These are phyloP conservation scores for Cymbopogon flexuosus DNA, from an alignment of 202 grass and related monocot genomes.

Conservation along the genomic window DNA sequence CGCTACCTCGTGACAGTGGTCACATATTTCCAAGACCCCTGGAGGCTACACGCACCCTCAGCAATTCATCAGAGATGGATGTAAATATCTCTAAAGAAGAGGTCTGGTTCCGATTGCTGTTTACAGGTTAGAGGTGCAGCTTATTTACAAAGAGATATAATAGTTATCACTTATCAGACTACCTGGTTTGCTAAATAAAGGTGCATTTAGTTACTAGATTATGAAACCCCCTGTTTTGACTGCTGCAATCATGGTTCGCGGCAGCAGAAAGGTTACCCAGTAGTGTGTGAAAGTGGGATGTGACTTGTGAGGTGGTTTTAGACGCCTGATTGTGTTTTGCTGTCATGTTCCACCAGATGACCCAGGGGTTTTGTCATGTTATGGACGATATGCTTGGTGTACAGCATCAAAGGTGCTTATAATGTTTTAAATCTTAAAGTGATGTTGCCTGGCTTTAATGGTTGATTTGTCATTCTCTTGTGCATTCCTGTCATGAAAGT, in stretches of 20 bases:
- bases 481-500: not conserved
- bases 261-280: constrained; percentile 23
- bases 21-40: constrained; percentile 57
- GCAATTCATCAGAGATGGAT: constrained; percentile 41
- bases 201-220: constrained; percentile 40
- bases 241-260: constrained; percentile 20
- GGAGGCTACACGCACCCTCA: constrained; percentile 36
- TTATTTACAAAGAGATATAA: constrained; percentile 48
- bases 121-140: constrained; percentile 51
- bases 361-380: constrained; percentile 11
- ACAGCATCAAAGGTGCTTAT: constrained; percentile 39
- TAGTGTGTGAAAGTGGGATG: constrained; percentile 30
- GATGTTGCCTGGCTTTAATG: constrained; percentile 8
- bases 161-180: constrained; percentile 41
- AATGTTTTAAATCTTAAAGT: constrained; percentile 28
- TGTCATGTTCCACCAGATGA: constrained; percentile 32
- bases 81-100: constrained; percentile 57
- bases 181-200: constrained; percentile 59
- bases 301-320: constrained; percentile 31
- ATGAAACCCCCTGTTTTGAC: constrained; percentile 3
- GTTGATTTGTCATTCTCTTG: not conserved
- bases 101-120: constrained; percentile 54
- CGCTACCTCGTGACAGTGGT: constrained; percentile 48
- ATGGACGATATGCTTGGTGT: constrained; percentile 37
- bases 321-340: constrained; percentile 26